Evolutionary conservation across 768 basidiomycete genomes (phyloP).

Genomic region (Rhizopogon vinicolor): DNA sequence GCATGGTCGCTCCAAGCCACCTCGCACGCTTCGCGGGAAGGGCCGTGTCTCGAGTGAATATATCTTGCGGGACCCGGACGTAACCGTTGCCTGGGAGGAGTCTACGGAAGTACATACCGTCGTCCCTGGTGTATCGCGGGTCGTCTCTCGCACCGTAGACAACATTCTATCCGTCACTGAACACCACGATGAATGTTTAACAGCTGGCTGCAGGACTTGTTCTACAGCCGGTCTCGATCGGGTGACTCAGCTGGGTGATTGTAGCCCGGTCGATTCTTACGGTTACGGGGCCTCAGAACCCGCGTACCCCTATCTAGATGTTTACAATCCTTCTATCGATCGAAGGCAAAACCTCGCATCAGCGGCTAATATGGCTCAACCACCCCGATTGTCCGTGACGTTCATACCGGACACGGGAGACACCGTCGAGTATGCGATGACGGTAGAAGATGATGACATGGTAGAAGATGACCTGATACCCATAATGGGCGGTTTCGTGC

Average conservation of each 20-base stretch:
- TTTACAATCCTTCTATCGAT: conserved; percentile 19
- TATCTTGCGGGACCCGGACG: conserved; percentile 3
- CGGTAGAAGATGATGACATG: not conserved
- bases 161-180: not conserved
- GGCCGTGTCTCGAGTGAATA: conserved; percentile 11
- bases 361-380: conserved; percentile 5
- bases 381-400: conserved; percentile 9
- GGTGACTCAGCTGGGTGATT: not conserved
- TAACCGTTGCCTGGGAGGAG: conserved; percentile 1
- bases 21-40: conserved; percentile 20
- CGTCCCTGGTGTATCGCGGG: not conserved
- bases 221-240: not conserved
- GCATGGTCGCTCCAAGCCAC: conserved; percentile 5
- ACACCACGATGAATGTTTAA: not conserved
- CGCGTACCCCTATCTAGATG: conserved; percentile 27
- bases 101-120: not conserved
- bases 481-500: conserved; percentile 59
- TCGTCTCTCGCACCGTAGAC: not conserved
- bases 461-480: conserved; percentile 39
- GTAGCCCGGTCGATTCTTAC: conserved; percentile 15
- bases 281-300: conserved; percentile 22
- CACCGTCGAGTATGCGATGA: not conserved
- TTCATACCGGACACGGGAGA: not conserved
- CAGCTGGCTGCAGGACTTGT: not conserved
- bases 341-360: not conserved